These are phyloP conservation scores for Zymoseptoria passerinii DNA, from an alignment of 2,329 filamentous ascomycete genomes.

Conservation along the genomic window DNA sequence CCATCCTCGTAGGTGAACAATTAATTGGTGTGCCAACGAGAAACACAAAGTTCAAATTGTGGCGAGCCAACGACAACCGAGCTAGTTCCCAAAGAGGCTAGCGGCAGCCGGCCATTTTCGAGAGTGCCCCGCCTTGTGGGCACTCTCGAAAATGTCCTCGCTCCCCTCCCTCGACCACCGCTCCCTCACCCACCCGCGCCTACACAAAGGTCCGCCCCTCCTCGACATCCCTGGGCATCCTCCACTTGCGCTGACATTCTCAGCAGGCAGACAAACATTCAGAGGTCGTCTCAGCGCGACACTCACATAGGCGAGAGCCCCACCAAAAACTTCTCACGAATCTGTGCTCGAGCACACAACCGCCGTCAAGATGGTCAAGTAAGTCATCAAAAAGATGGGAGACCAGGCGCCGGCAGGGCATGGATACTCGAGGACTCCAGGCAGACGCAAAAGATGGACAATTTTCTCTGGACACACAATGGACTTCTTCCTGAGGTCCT, in stretches of 20 bases:
- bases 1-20: neutral
- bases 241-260: conserved; percentile 2
- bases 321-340: neutral
- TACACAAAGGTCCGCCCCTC: neutral
- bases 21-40: neutral
- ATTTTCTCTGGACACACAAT: neutral
- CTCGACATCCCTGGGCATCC: neutral
- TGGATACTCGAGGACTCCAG: neutral
- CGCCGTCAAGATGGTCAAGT: conserved; percentile 99
- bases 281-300: conserved; percentile 17
- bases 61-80: neutral
- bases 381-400: conserved; percentile 46
- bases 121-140: neutral
- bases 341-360: conserved; percentile 1
- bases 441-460: neutral
- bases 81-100: neutral
- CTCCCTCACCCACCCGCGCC: neutral
- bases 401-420: neutral
- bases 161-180: neutral
- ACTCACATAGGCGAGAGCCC: conserved; percentile 6
- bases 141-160: too few relatives aligned
- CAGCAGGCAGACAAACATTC: conserved; percentile 21
- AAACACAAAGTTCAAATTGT: neutral
- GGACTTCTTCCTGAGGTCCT: neutral
- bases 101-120: neutral